phyloP scores from a whole-genome alignment of 768 basidiomycete genomes.

The Dentipellis sp. region DNA sequence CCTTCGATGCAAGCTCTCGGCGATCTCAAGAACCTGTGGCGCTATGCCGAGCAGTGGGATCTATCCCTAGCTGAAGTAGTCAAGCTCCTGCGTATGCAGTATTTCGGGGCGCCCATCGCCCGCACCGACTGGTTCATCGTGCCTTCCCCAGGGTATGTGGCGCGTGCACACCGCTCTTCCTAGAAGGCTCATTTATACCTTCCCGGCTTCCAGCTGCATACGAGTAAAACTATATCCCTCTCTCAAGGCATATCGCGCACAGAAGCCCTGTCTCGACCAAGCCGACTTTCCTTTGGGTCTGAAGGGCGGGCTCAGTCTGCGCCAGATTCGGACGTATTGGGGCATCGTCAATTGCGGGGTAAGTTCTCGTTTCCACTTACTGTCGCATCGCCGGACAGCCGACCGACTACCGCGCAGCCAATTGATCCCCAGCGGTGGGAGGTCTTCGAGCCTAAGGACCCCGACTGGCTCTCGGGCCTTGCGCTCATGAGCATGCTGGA shows the following conservation, averaged over 20 bases:
- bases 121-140: not conserved
- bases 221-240: conserved; percentile 8
- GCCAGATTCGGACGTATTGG: conserved; percentile 10
- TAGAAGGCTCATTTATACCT: no score
- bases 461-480: conserved; percentile 3
- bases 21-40: not conserved
- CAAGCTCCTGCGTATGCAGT: not conserved
- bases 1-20: not conserved
- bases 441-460: conserved; percentile 1
- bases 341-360: conserved; percentile 6
- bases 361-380: not conserved
- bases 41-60: not conserved
- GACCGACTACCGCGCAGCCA: not conserved
- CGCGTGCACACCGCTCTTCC: not conserved
- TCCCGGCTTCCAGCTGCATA: conserved; percentile 5
- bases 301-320: conserved; percentile 10
- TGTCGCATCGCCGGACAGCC: not conserved
- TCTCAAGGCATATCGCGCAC: not conserved
- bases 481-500: not conserved
- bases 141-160: not conserved
- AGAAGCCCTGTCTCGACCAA: conserved; percentile 6
- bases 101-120: conserved; percentile 4
- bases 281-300: conserved; percentile 10
- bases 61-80: not conserved
- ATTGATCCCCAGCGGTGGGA: conserved; percentile 11